These are phyloP conservation scores for Triangularia setosa DNA, from an alignment of 2,329 filamentous ascomycete species.

Conservation along the genomic window DNA sequence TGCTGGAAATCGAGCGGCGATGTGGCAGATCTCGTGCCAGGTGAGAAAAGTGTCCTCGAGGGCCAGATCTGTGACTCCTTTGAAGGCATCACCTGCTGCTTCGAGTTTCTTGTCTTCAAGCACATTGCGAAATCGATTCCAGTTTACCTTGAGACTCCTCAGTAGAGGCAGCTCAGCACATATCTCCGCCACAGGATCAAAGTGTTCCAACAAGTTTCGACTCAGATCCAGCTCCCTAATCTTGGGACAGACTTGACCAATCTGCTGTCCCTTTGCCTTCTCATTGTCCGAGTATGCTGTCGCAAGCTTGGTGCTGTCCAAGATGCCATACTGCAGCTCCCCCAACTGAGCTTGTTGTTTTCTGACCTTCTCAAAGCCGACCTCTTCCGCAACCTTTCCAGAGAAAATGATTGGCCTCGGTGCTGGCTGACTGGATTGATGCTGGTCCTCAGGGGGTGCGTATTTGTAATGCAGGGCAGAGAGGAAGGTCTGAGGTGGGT, in stretches of 20 bases:
- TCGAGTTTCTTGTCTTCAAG: constrained; percentile 39
- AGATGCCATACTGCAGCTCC: constrained; percentile 74
- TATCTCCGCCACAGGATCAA: constrained; percentile 65
- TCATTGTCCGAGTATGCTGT: constrained; percentile 24
- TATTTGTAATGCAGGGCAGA: constrained; percentile 83
- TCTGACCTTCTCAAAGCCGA: constrained; percentile 92
- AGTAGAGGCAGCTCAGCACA: constrained; percentile 66
- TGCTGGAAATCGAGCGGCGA: constrained; percentile 51
- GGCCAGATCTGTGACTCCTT: constrained; percentile 55
- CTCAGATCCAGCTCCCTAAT: constrained; percentile 81
- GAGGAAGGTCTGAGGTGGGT: constrained; percentile 68
- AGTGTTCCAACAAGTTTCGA: constrained; percentile 70
- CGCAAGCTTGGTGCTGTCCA: constrained; percentile 70
- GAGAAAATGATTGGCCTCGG: constrained; percentile 61
- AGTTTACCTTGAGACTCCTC: constrained; percentile 65
- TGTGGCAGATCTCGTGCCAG: constrained; percentile 60
- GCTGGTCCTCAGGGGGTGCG: constrained; percentile 45
- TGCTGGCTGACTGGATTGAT: constrained; percentile 11
- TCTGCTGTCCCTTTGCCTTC: constrained; percentile 34
- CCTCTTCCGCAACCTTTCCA: constrained; percentile 84
- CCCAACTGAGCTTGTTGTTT: constrained; percentile 72
- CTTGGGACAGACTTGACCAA: constrained; percentile 55
- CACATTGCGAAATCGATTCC: constrained; percentile 62
- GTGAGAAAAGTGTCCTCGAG: constrained; percentile 63
- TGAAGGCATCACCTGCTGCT: constrained; percentile 40